phyloP scores from a whole-genome alignment of 768 basidiomycete species.

The Pulveroboletus frians region DNA sequence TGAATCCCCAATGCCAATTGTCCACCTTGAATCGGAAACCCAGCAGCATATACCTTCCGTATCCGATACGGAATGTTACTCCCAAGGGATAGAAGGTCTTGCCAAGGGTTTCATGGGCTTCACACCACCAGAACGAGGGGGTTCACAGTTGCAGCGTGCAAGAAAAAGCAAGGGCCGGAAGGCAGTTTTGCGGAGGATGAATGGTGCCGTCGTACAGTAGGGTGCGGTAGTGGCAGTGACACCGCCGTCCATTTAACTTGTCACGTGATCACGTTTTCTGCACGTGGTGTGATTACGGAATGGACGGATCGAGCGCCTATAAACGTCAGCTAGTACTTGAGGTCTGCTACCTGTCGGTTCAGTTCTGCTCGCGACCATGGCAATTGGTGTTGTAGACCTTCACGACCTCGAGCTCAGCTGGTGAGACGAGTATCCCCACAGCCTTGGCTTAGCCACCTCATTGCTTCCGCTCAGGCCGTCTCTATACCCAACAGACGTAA shows the following conservation, averaged over 20 bases:
- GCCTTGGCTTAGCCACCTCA: constrained; percentile 2
- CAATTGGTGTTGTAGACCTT: constrained; percentile 35
- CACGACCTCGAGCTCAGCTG: constrained; percentile 52
- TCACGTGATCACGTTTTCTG: neutral
- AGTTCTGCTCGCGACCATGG: constrained; percentile 17
- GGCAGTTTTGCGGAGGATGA: constrained; percentile 26
- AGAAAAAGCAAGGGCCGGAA: constrained; percentile 35
- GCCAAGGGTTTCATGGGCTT: constrained; percentile 26
- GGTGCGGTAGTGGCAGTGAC: no score
- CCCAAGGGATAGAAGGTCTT: constrained; percentile 11
- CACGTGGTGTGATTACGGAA: constrained; percentile 25
- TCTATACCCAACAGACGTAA: constrained; percentile 48
- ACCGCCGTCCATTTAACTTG: no score
- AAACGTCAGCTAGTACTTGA: constrained; percentile 13
- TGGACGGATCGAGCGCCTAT: constrained; percentile 9
- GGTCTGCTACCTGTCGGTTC: constrained; percentile 4
- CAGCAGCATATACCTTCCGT: constrained; percentile 4
- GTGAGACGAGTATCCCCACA: constrained; percentile 31
- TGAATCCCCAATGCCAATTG: constrained; percentile 58
- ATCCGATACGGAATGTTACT: neutral
- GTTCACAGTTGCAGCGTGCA: constrained; percentile 18
- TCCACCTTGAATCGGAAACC: constrained; percentile 34
- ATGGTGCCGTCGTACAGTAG: constrained; percentile 14
- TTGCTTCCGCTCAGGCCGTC: constrained; percentile 47
- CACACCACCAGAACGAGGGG: constrained; percentile 22